Evolutionary conservation across 306 rosid species (phyloP).

Genomic region (Citrullus amarus): DNA sequence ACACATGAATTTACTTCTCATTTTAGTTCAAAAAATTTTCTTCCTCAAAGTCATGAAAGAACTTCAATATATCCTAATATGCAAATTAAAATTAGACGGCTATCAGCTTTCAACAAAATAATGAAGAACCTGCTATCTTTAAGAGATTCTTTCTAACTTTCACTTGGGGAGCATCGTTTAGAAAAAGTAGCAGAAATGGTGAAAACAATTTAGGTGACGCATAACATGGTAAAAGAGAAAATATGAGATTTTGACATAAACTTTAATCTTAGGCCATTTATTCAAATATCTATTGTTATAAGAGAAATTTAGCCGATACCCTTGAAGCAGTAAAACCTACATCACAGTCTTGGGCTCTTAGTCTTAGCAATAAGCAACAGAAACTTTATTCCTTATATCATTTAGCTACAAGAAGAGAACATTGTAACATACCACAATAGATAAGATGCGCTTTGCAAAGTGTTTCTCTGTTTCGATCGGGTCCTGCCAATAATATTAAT

Average conservation of each 20-base stretch:
- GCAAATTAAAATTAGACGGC: neutral
- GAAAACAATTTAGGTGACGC: neutral
- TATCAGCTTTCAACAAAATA: neutral
- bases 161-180: neutral
- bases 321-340: neutral
- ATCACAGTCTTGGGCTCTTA: neutral
- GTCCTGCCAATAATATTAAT: conserved; percentile 48
- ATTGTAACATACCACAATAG: conserved; percentile 69
- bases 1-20: neutral
- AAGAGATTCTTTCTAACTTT: neutral
- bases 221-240: neutral
- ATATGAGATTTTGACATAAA: neutral
- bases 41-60: neutral
- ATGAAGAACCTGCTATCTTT: neutral
- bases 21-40: neutral
- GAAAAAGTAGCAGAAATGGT: neutral
- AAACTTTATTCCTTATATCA: neutral
- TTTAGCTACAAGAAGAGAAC: neutral
- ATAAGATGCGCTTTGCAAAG: conserved; percentile 80
- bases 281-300: neutral
- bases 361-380: neutral
- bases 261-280: neutral
- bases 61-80: neutral
- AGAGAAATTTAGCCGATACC: neutral
- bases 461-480: conserved; percentile 76